Percentiles rank a stretch among this genome's conserved stretches.
These are phyloP conservation scores for Chlorella sorokiniana DNA, from an alignment of 139 green algal species.

Conservation along the genomic window DNA sequence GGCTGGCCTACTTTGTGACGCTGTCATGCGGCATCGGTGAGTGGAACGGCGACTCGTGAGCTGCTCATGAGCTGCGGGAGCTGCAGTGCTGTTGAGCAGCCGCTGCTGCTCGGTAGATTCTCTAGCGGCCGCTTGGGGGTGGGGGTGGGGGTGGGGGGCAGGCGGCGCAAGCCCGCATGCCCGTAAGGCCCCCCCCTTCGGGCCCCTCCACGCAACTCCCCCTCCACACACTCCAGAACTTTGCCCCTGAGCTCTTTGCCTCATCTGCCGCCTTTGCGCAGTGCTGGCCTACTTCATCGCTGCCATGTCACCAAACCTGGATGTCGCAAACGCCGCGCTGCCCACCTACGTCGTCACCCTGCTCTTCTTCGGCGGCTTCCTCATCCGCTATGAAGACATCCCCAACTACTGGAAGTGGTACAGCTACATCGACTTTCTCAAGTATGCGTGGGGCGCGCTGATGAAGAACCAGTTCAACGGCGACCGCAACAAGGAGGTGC, in stretches of 20 bases:
- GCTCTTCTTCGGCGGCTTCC: conserved; percentile 60
- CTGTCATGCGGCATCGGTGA: conserved; percentile 58
- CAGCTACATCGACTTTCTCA: conserved; percentile 47
- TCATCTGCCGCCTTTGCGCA: conserved; percentile 3
- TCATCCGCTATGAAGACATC: conserved; percentile 57
- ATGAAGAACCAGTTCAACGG: conserved; percentile 66
- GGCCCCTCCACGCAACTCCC: too few relatives aligned
- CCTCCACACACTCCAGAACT: neutral
- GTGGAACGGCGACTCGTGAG: neutral
- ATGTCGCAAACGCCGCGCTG: conserved; percentile 76
- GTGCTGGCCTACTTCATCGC: conserved; percentile 78
- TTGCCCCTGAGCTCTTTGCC: neutral
- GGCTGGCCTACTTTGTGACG: conserved; percentile 62
- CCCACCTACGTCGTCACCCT: conserved; percentile 31
- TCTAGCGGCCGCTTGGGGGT: too few relatives aligned
- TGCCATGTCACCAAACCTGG: conserved; percentile 78
- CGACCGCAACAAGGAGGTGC: conserved; percentile 17
- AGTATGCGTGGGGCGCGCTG: conserved; percentile 36
- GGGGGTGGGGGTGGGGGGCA: too few relatives aligned
- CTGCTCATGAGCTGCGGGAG: too few relatives aligned
- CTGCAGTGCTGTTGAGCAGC: too few relatives aligned
- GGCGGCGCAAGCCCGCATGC: too few relatives aligned
- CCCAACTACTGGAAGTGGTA: conserved; percentile 72
- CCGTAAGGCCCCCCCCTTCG: too few relatives aligned
- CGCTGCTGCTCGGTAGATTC: too few relatives aligned